Conservation (phyloP, 2,329 filamentous ascomycete species). For the Cercospora berteroae region DNA sequence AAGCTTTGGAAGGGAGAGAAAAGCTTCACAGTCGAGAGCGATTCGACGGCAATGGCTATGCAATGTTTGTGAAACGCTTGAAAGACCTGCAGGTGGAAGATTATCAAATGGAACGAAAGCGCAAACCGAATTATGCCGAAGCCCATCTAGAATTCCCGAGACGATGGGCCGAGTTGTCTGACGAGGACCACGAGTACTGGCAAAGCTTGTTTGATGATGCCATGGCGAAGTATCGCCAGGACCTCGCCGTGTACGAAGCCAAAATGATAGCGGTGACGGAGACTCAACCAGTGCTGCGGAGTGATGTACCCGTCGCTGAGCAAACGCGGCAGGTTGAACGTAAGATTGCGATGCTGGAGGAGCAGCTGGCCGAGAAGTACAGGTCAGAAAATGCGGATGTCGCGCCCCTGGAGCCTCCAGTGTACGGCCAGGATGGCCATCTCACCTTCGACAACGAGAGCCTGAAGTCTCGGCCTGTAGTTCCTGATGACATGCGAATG, state of each 20-base stretch:
- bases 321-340: conserved; percentile 28
- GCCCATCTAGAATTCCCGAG: conserved; percentile 33
- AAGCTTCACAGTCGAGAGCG: conserved; percentile 13
- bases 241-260: conserved; percentile 34
- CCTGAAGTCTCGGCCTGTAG: conserved; percentile 23
- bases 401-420: conserved; percentile 26
- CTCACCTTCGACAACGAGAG: conserved; percentile 27
- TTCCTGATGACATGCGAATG: conserved; percentile 49
- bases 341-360: conserved; percentile 34
- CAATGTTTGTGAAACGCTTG: conserved; percentile 31
- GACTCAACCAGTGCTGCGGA: conserved; percentile 27
- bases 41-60: conserved; percentile 34
- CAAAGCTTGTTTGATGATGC: conserved; percentile 32
- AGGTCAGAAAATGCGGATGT: conserved; percentile 28
- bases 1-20: conserved; percentile 24
- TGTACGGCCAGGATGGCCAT: conserved; percentile 31
- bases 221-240: conserved; percentile 31
- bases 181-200: conserved; percentile 31
- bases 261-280: conserved; percentile 32
- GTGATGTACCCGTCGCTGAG: conserved; percentile 23
- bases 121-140: conserved; percentile 32
- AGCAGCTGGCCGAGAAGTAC: conserved; percentile 33
- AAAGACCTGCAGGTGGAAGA: conserved; percentile 26
- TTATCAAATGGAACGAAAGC: conserved; percentile 28
- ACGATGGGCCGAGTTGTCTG: conserved; percentile 30